These are phyloP conservation scores for Saccharomycopsis javanensis DNA, from an alignment of 805 yeast species.

Conservation along the genomic window DNA sequence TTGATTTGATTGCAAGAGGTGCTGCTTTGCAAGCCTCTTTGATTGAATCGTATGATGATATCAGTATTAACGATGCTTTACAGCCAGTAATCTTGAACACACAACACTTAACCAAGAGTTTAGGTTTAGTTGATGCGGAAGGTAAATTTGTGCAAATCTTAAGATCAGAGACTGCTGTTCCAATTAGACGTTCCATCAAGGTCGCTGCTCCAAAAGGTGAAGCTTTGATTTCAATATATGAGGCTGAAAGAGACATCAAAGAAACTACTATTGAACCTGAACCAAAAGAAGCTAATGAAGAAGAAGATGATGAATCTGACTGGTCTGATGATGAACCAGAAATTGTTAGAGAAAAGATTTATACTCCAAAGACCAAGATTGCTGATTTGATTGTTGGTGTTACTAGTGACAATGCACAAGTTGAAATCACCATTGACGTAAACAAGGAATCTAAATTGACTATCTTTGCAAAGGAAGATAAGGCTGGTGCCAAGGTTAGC, in stretches of 20 bases:
- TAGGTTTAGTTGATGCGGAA: slow-evolving; percentile 71
- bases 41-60: slow-evolving; percentile 71
- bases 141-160: slow-evolving; percentile 67
- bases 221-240: slow-evolving; percentile 63
- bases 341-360: slow-evolving; percentile 62
- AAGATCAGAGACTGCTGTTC: slow-evolving; percentile 79
- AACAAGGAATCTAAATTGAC: slow-evolving; percentile 52
- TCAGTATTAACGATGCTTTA: slow-evolving; percentile 68
- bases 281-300: slow-evolving; percentile 45
- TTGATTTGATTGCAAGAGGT: slow-evolving; percentile 86
- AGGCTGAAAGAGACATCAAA: slow-evolving; percentile 76
- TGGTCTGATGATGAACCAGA: slow-evolving; percentile 87
- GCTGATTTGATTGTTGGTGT: slow-evolving; percentile 72
- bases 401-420: slow-evolving; percentile 49
- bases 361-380: slow-evolving; percentile 61
- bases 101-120: slow-evolving; percentile 72
- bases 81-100: slow-evolving; percentile 82
- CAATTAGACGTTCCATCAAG: slow-evolving; percentile 67
- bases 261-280: slow-evolving; percentile 67
- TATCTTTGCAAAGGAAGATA: slow-evolving; percentile 54
- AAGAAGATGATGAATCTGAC: slow-evolving; percentile 40
- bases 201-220: slow-evolving; percentile 54
- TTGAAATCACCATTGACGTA: slow-evolving; percentile 51
- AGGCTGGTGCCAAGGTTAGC: slow-evolving; percentile 45
- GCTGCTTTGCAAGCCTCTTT: slow-evolving; percentile 94